Conservation (phyloP, 2,329 filamentous ascomycete species). For the Colletotrichum siamense region DNA sequence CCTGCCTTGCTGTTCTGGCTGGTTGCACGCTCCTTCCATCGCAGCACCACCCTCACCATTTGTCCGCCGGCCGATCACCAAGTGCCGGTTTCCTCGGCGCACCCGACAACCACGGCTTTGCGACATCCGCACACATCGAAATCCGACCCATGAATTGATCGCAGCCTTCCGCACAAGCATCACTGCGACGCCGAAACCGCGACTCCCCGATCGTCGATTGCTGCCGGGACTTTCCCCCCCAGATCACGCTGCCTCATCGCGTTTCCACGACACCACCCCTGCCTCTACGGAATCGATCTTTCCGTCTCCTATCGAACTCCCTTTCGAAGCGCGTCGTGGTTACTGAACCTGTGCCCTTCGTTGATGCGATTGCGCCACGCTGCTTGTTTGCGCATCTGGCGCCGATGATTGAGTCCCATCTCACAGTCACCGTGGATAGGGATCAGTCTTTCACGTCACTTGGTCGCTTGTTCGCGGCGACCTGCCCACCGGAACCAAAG, state of each 20-base stretch:
- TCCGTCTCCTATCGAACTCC: background rate
- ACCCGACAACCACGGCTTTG: background rate
- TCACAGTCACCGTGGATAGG: constrained; percentile 1
- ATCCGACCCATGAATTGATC: background rate
- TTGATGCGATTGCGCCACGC: constrained; percentile 18
- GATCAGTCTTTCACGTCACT: constrained; percentile 1
- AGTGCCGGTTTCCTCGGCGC: background rate
- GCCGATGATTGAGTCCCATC: constrained; percentile 20
- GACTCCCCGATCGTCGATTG: background rate
- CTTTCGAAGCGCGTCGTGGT: background rate
- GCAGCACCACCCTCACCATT: background rate
- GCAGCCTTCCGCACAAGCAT: background rate
- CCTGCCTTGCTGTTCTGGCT: constrained; percentile 2
- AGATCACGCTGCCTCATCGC: constrained; percentile 1
- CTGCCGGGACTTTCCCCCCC: background rate
- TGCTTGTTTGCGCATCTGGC: constrained; percentile 19
- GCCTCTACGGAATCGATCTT: background rate
- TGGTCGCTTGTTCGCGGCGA: background rate
- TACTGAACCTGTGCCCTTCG: background rate
- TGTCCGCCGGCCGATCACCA: background rate
- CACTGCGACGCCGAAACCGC: background rate
- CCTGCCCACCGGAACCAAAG: background rate
- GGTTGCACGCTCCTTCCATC: constrained; percentile 11
- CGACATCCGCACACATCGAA: background rate
- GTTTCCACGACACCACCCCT: constrained; percentile 3